These are phyloP conservation scores for Phyllosticta paracitricarpa DNA, from an alignment of 2,329 filamentous ascomycete species.

Conservation along the genomic window DNA sequence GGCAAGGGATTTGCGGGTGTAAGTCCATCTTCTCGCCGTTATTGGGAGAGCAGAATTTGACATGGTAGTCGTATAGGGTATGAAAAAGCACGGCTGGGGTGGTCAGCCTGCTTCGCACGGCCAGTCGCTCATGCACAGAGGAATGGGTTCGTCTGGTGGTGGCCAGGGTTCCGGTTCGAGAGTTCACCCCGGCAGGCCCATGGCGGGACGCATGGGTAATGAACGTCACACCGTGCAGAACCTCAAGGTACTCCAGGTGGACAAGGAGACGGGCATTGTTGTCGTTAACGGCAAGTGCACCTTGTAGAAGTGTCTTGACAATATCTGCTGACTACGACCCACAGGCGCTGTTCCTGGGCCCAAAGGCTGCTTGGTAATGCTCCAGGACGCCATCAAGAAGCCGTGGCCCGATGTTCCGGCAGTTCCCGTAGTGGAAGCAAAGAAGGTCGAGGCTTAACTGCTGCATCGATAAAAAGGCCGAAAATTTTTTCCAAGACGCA, in stretches of 20 bases:
- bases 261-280: slow-evolving; percentile 76
- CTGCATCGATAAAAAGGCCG: not conserved
- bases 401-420: slow-evolving; percentile 44
- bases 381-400: slow-evolving; percentile 90
- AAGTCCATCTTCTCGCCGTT: slow-evolving; percentile 18
- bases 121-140: slow-evolving; percentile 88
- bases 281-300: slow-evolving; percentile 62
- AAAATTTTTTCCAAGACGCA: not conserved
- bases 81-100: slow-evolving; percentile 88
- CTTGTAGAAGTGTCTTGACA: not conserved
- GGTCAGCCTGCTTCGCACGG: slow-evolving; percentile 91
- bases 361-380: slow-evolving; percentile 71
- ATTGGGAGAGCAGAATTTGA: not conserved
- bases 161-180: slow-evolving; percentile 87
- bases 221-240: slow-evolving; percentile 86
- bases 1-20: slow-evolving; percentile 88
- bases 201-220: slow-evolving; percentile 92
- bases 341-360: slow-evolving; percentile 69
- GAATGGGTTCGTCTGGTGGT: slow-evolving; percentile 80
- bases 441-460: not conserved
- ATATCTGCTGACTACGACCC: not conserved
- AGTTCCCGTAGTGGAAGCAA: not conserved
- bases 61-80: slow-evolving; percentile 43
- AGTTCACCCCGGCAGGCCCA: slow-evolving; percentile 92
- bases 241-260: slow-evolving; percentile 77